Evolutionary conservation across 2,329 filamentous ascomycete genomes (phyloP).

Genomic region (Drechslera avenae): DNA sequence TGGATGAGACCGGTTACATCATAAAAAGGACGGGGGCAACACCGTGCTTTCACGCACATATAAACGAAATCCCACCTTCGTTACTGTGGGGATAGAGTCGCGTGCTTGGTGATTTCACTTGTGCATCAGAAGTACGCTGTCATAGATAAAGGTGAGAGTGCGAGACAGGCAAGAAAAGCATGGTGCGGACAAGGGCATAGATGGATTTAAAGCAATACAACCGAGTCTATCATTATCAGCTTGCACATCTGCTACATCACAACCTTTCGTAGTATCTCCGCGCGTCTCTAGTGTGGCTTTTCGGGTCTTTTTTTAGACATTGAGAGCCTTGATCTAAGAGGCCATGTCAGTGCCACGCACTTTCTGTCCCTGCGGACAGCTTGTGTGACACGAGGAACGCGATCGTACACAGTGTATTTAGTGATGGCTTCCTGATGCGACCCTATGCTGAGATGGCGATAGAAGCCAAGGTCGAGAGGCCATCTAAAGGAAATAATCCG

Average conservation of each 20-base stretch:
- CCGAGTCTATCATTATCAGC: conserved; percentile 2
- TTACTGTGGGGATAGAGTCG: no score
- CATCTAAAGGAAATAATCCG: conserved; percentile 91
- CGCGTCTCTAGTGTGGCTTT: conserved; percentile 13
- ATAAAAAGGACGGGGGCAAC: no score
- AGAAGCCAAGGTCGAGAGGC: conserved; percentile 20
- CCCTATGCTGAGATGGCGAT: conserved; percentile 23
- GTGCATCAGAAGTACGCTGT: no score
- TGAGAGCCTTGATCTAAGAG: conserved; percentile 3
- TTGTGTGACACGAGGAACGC: conserved; percentile 10
- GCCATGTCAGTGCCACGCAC: conserved; percentile 6
- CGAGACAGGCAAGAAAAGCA: no score
- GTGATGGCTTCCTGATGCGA: conserved; percentile 9
- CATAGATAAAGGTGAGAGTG: no score
- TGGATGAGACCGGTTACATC: no score
- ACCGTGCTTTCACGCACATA: no score
- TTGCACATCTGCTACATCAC: conserved; percentile 1
- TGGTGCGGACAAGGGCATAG: no score
- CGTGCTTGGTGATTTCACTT: no score
- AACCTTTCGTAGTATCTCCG: conserved; percentile 4
- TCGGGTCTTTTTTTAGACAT: conserved; percentile 8
- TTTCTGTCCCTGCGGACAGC: conserved; percentile 1
- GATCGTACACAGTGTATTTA: conserved; percentile 16
- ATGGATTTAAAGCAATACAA: not conserved
- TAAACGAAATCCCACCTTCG: no score